phyloP scores from a whole-genome alignment of 2,329 filamentous ascomycete genomes.

The Cadophora luteo-olivacea region DNA sequence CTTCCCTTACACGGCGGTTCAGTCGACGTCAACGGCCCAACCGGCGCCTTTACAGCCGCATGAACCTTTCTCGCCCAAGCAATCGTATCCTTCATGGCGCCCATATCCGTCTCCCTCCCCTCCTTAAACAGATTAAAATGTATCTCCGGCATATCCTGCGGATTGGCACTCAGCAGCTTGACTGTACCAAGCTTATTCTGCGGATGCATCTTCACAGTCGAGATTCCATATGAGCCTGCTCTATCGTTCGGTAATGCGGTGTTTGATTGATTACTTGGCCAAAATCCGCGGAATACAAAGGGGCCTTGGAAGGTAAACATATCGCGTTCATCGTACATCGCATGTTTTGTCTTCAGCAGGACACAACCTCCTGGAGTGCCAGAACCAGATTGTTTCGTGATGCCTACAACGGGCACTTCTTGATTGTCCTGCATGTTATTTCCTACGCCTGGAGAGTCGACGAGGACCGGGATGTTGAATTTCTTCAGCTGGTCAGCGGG shows the following conservation, averaged over 20 bases:
- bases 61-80: conserved; percentile 40
- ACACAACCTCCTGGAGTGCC: conserved; percentile 54
- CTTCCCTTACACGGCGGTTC: conserved; percentile 35
- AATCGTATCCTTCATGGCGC: conserved; percentile 48
- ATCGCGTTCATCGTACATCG: conserved; percentile 47
- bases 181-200: conserved; percentile 66
- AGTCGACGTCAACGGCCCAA: conserved; percentile 50
- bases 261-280: conserved; percentile 39
- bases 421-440: conserved; percentile 62
- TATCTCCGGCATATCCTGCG: conserved; percentile 68
- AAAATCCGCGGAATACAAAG: conserved; percentile 39
- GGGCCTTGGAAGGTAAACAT: conserved; percentile 42
- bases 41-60: conserved; percentile 51
- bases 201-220: conserved; percentile 38
- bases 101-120: conserved; percentile 43
- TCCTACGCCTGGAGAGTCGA: conserved; percentile 68
- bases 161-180: conserved; percentile 63
- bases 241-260: conserved; percentile 11
- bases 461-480: conserved; percentile 58
- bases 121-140: conserved; percentile 63
- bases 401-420: conserved; percentile 54
- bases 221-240: conserved; percentile 9
- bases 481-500: conserved; percentile 46
- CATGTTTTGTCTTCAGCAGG: conserved; percentile 43
- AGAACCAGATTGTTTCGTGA: conserved; percentile 49